These are phyloP conservation scores for Cyberlindnera mycetangii DNA, from an alignment of 805 yeast species.

Conservation along the genomic window DNA sequence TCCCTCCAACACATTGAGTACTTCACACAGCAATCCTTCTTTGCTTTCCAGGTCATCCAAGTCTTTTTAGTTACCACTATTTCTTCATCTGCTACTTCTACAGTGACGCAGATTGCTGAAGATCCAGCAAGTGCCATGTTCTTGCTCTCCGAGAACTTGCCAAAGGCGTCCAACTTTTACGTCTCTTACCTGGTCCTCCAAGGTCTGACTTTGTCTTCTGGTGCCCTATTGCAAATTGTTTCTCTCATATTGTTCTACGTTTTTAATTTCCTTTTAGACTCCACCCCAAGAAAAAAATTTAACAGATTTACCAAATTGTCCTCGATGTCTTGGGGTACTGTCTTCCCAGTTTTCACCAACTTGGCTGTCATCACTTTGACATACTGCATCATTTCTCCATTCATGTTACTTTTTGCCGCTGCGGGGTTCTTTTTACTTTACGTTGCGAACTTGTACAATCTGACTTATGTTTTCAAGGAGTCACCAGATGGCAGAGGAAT, in stretches of 20 bases:
- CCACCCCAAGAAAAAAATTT: conserved; percentile 67
- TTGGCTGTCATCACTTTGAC: conserved; percentile 67
- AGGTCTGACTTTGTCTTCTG: conserved; percentile 64
- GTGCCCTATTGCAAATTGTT: conserved; percentile 60
- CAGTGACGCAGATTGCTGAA: conserved; percentile 58
- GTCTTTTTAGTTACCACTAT: conserved; percentile 69
- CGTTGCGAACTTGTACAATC: conserved; percentile 75
- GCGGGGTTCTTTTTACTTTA: conserved; percentile 69
- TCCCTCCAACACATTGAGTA: conserved; percentile 57
- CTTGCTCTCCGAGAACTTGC: conserved; percentile 63
- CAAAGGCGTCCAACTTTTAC: conserved; percentile 71
- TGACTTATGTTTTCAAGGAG: conserved; percentile 66
- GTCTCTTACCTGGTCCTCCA: conserved; percentile 66
- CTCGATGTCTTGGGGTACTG: conserved; percentile 66
- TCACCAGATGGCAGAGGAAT: conserved; percentile 74
- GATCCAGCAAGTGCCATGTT: conserved; percentile 57
- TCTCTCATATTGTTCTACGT: conserved; percentile 57
- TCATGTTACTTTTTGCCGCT: conserved; percentile 71
- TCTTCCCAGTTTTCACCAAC: conserved; percentile 72
- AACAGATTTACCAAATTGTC: conserved; percentile 53
- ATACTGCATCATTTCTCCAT: conserved; percentile 74
- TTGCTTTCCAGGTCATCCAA: conserved; percentile 68
- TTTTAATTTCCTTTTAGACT: conserved; percentile 54
- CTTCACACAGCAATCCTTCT: conserved; percentile 65
- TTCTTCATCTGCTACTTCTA: conserved; percentile 68